Evolutionary conservation across 768 basidiomycete species (phyloP), one percentile per base, ranked within the genome.

Genomic region (Leccinum pellstonianum): DNA sequence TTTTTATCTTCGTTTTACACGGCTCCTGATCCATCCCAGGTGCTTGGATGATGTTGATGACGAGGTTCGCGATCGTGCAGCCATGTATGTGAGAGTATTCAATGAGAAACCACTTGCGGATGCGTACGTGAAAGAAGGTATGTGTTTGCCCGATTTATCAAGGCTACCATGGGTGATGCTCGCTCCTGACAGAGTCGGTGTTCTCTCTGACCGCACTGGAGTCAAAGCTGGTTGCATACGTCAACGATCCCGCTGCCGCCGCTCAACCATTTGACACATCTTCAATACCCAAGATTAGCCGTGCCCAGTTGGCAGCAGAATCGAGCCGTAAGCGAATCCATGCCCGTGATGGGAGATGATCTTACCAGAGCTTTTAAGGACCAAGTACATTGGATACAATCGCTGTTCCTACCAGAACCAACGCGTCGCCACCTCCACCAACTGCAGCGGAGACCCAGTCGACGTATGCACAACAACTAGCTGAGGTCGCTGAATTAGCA

Each of bases 41-140:
- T 99, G 97, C 71, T 78, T 99, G 66, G 96, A 98, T 71, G 97
- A 99, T 73, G 93, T 98, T 19, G 97, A 99, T 61, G 97, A 99
- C 68, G 97, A 99, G 79, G 97, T 99, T 55, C 87, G 97, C 48
- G 97, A 99, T 75, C 90, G 97, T 53, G 97, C 97, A 5, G 92
- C 97, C 9, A 82, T 99, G 76, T 98, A 97, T 74, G 83, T 98
- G 62, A 89, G 85, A 74, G 83, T 90, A 4, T 85, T 96, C 70
- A 83, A 86, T 65, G 91, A 90, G 70, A 84, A 90, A 64, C 75
- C 83, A 10, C 79, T 99, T 58, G 93, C 92, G 10, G 87, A 92
- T 67, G 81, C 83, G 17, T 98, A 95, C 71, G 86, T 98, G 63
- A 94, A 90, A 77, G 94, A 97, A 77, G 96, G 96, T 95, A 62